These are phyloP conservation scores for Beauveria sp. DNA, from an alignment of 2,329 filamentous ascomycete genomes.

Conservation along the genomic window DNA sequence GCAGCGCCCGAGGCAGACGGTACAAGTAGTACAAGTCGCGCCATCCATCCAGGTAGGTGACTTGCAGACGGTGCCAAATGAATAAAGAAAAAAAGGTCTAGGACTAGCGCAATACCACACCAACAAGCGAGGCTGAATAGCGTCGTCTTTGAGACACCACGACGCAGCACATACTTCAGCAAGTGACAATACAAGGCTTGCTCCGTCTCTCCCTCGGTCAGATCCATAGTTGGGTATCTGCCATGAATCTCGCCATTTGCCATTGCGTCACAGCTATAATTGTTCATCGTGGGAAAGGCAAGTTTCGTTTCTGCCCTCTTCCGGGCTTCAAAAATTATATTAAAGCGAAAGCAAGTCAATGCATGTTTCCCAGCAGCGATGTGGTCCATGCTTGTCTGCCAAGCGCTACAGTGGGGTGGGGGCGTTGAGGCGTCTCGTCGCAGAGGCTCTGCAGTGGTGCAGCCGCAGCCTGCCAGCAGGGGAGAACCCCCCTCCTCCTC, in stretches of 20 bases:
- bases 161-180: no score
- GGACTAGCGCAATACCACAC: no score
- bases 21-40: no score
- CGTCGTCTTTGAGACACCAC: not conserved
- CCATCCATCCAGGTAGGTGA: no score
- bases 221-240: not conserved
- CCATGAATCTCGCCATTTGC: not conserved
- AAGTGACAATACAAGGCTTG: not conserved
- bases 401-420: not conserved
- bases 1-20: no score
- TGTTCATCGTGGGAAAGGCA: conserved; percentile 2
- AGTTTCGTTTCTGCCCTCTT: not conserved
- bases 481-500: no score
- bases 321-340: not conserved
- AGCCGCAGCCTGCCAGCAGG: no score
- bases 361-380: not conserved
- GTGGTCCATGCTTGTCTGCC: not conserved
- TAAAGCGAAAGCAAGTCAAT: not conserved
- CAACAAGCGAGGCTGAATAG: no score
- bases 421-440: not conserved
- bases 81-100: no score
- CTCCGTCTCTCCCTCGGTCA: not conserved
- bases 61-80: no score
- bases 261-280: not conserved
- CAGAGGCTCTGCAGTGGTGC: conserved; percentile 1